These are phyloP conservation scores for Hortaea sp. DNA, from an alignment of 2,329 filamentous ascomycete genomes.

Conservation along the genomic window DNA sequence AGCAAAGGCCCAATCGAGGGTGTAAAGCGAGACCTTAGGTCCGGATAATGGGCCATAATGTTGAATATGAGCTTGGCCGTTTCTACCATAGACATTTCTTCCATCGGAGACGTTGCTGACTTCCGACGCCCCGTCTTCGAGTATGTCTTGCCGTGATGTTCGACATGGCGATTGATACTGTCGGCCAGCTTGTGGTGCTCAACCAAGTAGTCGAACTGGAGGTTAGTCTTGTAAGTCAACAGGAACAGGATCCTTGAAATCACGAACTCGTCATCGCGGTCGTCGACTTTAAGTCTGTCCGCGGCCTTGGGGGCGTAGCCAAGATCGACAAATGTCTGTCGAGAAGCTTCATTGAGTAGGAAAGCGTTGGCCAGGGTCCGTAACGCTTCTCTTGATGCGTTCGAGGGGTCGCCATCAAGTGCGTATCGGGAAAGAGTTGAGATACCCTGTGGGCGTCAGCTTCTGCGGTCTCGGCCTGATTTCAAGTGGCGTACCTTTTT, in stretches of 20 bases:
- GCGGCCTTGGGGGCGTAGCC: conserved; percentile 59
- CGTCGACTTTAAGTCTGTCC: conserved; percentile 58
- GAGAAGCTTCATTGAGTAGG: conserved; percentile 55
- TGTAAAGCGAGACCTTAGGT: conserved; percentile 53
- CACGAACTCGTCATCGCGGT: conserved; percentile 77
- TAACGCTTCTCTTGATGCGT: conserved; percentile 63
- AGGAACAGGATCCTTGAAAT: conserved; percentile 68
- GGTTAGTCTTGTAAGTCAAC: conserved; percentile 64
- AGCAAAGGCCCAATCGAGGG: conserved; percentile 60
- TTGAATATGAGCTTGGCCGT: conserved; percentile 86
- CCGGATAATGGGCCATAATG: conserved; percentile 63
- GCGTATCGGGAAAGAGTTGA: conserved; percentile 61
- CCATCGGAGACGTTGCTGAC: conserved; percentile 43
- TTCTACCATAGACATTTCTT: conserved; percentile 71
- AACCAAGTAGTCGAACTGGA: conserved; percentile 57
- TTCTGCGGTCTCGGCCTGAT: background rate
- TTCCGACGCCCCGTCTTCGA: conserved; percentile 34
- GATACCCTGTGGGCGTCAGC: conserved; percentile 52
- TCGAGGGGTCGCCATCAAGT: conserved; percentile 47
- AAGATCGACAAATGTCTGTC: conserved; percentile 64
- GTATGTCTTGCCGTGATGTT: conserved; percentile 45
- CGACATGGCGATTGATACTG: conserved; percentile 56
- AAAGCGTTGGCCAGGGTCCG: conserved; percentile 80
- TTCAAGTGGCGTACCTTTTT: conserved; percentile 46
- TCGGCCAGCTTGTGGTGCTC: conserved; percentile 57